Conservation (phyloP, 2,329 filamentous ascomycete species). For the Talaromyces marneffei region DNA sequence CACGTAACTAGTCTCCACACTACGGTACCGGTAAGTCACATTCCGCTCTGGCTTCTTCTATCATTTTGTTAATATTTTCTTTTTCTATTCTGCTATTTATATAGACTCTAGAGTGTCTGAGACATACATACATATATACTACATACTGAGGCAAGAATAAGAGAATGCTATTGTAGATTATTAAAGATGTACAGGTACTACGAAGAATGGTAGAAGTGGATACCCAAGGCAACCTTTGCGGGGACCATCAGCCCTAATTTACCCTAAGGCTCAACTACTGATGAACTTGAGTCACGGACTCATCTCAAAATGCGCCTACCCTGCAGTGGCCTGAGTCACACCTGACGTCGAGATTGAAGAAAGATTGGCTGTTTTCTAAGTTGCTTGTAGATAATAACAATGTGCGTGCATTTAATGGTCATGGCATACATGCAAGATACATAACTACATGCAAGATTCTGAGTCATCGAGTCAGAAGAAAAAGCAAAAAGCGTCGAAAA, state of each 20-base stretch:
- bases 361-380: background rate
- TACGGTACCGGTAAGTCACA: no score
- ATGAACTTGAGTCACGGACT: background rate
- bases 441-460: background rate
- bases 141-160: background rate
- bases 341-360: background rate
- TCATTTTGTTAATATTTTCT: no score
- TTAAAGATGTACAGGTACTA: background rate
- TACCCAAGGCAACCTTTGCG: slow-evolving; percentile 6
- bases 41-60: background rate
- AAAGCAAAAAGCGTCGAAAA: background rate
- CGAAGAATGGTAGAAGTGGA: background rate
- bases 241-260: slow-evolving; percentile 3
- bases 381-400: background rate
- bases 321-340: slow-evolving; percentile 4
- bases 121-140: background rate
- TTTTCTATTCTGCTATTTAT: background rate
- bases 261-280: slow-evolving; percentile 6
- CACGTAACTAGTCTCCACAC: background rate
- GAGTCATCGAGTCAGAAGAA: background rate
- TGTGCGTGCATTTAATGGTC: background rate
- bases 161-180: background rate
- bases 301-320: background rate
- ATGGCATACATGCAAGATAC: background rate
- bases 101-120: background rate